Evolutionary conservation across 352 stramenopile species (phyloP).

Genomic region (Thalassiosira sp.): DNA sequence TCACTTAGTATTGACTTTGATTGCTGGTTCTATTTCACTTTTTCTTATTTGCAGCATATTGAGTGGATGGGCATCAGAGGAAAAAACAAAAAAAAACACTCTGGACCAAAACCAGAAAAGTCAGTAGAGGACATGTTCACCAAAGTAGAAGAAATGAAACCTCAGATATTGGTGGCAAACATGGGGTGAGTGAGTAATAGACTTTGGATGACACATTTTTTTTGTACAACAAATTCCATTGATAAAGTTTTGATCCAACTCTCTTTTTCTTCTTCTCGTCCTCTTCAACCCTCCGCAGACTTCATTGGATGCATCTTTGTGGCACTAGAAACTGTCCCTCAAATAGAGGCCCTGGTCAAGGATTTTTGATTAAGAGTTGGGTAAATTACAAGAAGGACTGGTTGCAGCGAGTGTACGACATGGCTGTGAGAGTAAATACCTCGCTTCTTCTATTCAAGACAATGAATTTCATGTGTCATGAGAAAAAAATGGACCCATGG

Average conservation of each 20-base stretch:
- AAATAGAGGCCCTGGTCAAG: background rate
- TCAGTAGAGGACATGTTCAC: background rate
- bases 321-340: background rate
- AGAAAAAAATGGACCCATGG: background rate
- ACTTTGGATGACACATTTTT: background rate
- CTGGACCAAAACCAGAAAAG: background rate
- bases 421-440: background rate
- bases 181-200: background rate
- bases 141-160: background rate
- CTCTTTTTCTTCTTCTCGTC: too few species aligned
- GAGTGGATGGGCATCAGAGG: background rate
- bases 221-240: background rate
- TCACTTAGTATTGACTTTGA: background rate
- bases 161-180: background rate
- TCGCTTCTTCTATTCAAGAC: conserved; percentile 3
- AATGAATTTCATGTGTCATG: background rate
- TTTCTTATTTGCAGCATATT: background rate
- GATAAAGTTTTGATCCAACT: background rate
- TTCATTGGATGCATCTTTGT: background rate
- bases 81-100: background rate
- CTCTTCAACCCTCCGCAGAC: background rate
- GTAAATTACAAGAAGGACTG: conserved; percentile 5
- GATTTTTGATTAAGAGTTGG: background rate
- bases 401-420: background rate
- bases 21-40: background rate